Conservation (phyloP, 1,139 yeast species). For the Protomyces macrosporus region DNA sequence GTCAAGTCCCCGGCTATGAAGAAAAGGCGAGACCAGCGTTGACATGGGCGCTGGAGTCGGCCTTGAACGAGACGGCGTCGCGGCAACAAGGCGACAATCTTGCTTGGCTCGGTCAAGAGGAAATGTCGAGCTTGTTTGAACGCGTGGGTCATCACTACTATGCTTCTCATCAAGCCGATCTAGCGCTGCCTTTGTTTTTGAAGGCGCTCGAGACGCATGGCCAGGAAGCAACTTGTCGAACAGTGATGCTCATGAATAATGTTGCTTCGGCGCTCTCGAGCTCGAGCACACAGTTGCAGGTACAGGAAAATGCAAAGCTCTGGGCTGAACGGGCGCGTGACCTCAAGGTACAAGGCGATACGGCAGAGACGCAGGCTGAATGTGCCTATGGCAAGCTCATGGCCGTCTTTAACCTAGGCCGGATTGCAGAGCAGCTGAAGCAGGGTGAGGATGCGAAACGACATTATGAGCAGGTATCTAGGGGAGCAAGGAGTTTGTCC, state of each 20-base stretch:
- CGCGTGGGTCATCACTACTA: conserved; percentile 14
- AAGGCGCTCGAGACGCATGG: conserved; percentile 8
- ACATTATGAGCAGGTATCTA: background rate
- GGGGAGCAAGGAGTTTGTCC: background rate
- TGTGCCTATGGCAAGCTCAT: conserved; percentile 15
- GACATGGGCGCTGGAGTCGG: conserved; percentile 20
- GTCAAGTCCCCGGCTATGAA: background rate
- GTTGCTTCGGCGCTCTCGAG: conserved; percentile 18
- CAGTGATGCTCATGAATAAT: conserved; percentile 19
- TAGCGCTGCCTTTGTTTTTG: conserved; percentile 13
- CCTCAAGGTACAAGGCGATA: background rate
- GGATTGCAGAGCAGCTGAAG: conserved; percentile 4
- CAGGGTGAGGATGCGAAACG: conserved; percentile 1
- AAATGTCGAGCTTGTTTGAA: conserved; percentile 12
- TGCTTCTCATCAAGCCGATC: background rate
- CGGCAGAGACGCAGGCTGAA: conserved; percentile 8
- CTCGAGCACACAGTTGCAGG: background rate
- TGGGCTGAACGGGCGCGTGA: conserved; percentile 21
- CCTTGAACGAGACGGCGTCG: conserved; percentile 1
- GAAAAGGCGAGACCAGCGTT: conserved; percentile 5
- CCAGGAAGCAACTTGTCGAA: background rate
- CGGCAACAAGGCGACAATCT: conserved; percentile 1
- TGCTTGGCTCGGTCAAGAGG: conserved; percentile 14
- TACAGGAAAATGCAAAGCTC: conserved; percentile 14
- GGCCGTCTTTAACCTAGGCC: conserved; percentile 15